Base-by-base conservation (phyloP, 768 basidiomycete species). In the Paxillus ammoniavirescens region DNA sequence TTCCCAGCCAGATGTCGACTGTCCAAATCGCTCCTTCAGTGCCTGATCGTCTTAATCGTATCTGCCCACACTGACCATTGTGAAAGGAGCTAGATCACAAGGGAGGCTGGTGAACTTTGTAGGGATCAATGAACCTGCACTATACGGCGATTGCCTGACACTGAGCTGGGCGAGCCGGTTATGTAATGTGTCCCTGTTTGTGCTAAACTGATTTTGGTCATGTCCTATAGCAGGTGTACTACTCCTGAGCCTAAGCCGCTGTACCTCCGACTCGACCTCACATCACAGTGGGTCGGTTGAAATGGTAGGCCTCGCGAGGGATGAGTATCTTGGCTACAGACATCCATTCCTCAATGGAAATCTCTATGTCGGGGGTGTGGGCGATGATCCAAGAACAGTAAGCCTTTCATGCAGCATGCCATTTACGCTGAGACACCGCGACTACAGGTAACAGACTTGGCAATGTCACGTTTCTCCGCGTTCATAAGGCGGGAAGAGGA, bases 1-100 rank as follows among this genome's bases (percentile, higher is more conserved):
- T 82, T 97, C 91, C 93, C 93, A 98, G 21, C 45, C 57, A 2
- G 67, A 44, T 13, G 54, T 40, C 3, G 65, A 58, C 65, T 67
- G 60, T 60, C 8, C 21, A 30, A 36, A 51, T 14, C n/a, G 21
- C 45, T 1, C 4, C 0, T 31, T 67, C n/a, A 67, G 64, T 46
- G 38, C 41, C 17, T 41, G 38, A 30, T 17, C 15, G 21, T 37
- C 38, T 6, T 21, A 40, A 15, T 46, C 52, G 18, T 15, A 3
- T 40, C 35, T 50, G 3, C 35, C 23, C 13, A 35, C 26, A 62
- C 66, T 17, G 26, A 70, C 66, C 66, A 70, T 68, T 3, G 56
- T 50, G 49, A 5, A 53, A 18, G 26, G 14, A 31, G 8, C 35
- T 17, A 51, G 57, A 60, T 65, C 42, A 17, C 50, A 55, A 52